Evolutionary conservation across 257 asterid species (phyloP).

Genomic region (Forsythia viridissima): DNA sequence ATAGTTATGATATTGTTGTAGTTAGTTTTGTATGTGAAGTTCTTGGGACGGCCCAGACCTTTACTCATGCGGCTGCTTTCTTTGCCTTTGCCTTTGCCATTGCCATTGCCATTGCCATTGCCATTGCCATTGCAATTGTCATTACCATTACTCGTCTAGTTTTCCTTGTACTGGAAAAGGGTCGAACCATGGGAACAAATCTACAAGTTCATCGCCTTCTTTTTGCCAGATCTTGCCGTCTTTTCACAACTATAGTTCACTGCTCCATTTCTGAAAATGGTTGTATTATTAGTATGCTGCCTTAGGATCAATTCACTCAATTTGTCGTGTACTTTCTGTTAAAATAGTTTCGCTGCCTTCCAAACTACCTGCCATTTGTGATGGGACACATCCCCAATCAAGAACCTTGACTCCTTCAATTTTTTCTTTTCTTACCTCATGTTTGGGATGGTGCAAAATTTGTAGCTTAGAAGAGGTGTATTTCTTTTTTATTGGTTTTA

Average conservation of each 20-base stretch:
- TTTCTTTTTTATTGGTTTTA: not conserved
- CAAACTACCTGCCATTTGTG: not conserved
- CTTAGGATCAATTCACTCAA: no score
- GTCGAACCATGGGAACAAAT: no score
- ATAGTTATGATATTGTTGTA: not conserved
- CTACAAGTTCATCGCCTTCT: not conserved
- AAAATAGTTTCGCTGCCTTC: not conserved
- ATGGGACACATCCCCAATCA: not conserved
- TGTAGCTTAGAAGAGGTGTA: not conserved
- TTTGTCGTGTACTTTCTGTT: not conserved
- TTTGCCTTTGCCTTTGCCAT: not conserved
- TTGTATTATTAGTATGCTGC: not conserved
- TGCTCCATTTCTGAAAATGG: no score
- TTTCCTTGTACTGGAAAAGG: not conserved
- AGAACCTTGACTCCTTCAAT: not conserved
- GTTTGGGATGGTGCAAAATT: no score
- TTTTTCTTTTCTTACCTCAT: not conserved
- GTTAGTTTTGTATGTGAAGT: not conserved
- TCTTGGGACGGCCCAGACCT: not conserved
- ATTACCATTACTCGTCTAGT: not conserved
- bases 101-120: no score
- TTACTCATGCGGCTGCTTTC: not conserved
- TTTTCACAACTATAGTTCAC: no score
- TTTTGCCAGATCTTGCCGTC: no score
- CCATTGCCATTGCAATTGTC: not conserved